Evolutionary conservation across 192 early-diverging fungal genomes (phyloP).

Genomic region (Mortierella claussenii): DNA sequence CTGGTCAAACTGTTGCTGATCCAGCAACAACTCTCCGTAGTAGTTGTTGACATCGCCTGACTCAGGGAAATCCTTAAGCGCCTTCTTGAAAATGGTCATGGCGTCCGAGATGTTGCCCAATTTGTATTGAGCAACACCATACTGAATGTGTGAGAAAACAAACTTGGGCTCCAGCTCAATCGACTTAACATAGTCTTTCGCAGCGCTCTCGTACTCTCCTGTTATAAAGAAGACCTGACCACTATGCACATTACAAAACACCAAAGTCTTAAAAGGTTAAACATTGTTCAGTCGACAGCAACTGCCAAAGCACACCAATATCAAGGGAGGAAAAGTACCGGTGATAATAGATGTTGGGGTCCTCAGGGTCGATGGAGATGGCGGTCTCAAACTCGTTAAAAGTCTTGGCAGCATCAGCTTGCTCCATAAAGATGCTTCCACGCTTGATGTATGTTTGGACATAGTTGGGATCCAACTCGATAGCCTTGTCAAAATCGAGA

Average conservation of each 20-base stretch:
- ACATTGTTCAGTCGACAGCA: no score
- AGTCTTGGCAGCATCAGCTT: slow-evolving; percentile 69
- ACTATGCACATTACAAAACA: slow-evolving; percentile 58
- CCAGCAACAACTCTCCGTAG: slow-evolving; percentile 93
- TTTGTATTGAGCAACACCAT: slow-evolving; percentile 95
- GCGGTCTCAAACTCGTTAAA: slow-evolving; percentile 78
- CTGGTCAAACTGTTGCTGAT: slow-evolving; percentile 84
- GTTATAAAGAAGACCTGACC: slow-evolving; percentile 88
- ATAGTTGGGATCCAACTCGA: slow-evolving; percentile 80
- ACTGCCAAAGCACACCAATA: no score
- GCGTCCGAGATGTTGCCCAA: slow-evolving; percentile 79
- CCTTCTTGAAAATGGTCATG: slow-evolving; percentile 82
- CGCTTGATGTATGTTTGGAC: slow-evolving; percentile 90
- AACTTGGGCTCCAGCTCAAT: slow-evolving; percentile 82
- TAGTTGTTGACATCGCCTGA: slow-evolving; percentile 96
- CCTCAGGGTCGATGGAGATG: slow-evolving; percentile 68
- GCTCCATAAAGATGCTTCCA: slow-evolving; percentile 93
- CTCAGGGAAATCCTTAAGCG: slow-evolving; percentile 78
- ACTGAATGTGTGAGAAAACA: slow-evolving; percentile 94
- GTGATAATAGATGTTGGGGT: slow-evolving; percentile 95
- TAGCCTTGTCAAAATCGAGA: slow-evolving; percentile 80
- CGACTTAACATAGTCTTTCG: slow-evolving; percentile 86
- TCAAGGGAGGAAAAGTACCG: slow-evolving; percentile 45
- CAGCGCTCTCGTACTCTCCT: slow-evolving; percentile 79
- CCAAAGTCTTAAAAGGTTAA: no score